Evolutionary conservation across 768 basidiomycete genomes (phyloP).

Genomic region (Myochromella boudieri): DNA sequence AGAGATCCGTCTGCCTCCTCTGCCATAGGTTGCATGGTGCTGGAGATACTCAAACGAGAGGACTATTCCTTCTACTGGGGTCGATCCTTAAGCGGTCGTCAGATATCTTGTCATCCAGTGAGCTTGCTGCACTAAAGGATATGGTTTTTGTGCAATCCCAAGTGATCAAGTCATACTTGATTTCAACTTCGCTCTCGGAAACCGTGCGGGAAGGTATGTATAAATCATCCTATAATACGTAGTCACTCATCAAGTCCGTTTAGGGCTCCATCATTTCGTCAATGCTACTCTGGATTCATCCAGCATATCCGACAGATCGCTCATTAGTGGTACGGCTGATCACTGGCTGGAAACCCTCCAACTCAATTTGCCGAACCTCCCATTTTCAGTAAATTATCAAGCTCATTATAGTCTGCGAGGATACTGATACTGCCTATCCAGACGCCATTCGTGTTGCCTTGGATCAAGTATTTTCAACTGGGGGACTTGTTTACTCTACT

Average conservation of each 20-base stretch:
- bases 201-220: constrained; percentile 34
- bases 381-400: neutral
- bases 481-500: constrained; percentile 44
- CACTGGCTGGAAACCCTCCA: constrained; percentile 39
- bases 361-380: neutral
- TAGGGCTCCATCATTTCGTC: constrained; percentile 46
- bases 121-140: constrained; percentile 38
- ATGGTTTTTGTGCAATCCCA: constrained; percentile 32
- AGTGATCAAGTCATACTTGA: constrained; percentile 33
- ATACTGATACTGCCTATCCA: constrained; percentile 12
- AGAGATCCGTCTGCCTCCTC: constrained; percentile 37
- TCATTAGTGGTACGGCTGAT: constrained; percentile 38
- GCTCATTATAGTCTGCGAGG: neutral
- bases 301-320: constrained; percentile 32
- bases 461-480: constrained; percentile 56
- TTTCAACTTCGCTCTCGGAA: constrained; percentile 22
- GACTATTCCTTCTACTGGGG: constrained; percentile 38
- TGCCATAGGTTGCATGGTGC: constrained; percentile 30
- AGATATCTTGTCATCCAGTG: constrained; percentile 24
- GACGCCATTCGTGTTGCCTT: constrained; percentile 33
- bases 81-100: constrained; percentile 31
- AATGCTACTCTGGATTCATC: constrained; percentile 33
- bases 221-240: neutral
- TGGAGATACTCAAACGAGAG: constrained; percentile 22
- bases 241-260: constrained; percentile 6